These are phyloP conservation scores for Spathaspora hagerdaliae DNA, from an alignment of 805 yeast species.

Conservation along the genomic window DNA sequence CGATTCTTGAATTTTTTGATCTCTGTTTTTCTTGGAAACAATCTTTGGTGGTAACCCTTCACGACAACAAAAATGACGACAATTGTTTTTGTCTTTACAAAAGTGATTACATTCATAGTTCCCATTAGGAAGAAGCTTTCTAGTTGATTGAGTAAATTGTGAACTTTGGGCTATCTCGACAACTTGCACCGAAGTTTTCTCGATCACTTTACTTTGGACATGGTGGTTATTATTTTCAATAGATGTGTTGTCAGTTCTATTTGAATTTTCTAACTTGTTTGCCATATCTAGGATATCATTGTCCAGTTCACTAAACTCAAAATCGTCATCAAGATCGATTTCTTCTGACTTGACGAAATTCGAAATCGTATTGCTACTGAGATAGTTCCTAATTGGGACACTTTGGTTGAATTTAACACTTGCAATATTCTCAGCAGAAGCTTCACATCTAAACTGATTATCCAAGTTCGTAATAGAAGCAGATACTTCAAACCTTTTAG, in stretches of 20 bases:
- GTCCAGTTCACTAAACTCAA: constrained; percentile 1
- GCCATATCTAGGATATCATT: neutral
- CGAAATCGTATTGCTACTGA: neutral
- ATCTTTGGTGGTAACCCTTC: constrained; percentile 26
- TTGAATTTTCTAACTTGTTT: neutral
- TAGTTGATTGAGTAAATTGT: neutral
- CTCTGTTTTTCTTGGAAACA: neutral
- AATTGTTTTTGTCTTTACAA: constrained; percentile 35
- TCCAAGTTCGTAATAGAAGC: constrained; percentile 12
- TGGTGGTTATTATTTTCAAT: neutral
- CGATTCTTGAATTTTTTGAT: too few species aligned
- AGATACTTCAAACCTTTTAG: constrained; percentile 22
- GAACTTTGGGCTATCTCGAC: neutral
- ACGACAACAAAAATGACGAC: constrained; percentile 47
- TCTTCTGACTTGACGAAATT: neutral
- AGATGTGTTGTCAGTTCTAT: neutral
- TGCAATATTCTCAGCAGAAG: constrained; percentile 39
- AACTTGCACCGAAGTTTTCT: neutral
- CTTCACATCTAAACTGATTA: constrained; percentile 21
- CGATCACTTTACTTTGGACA: neutral
- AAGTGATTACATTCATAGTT: constrained; percentile 38
- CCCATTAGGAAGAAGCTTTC: constrained; percentile 18
- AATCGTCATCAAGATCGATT: constrained; percentile 1
- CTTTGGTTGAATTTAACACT: constrained; percentile 15
- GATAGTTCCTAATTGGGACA: neutral